Base-by-base conservation (phyloP, 2,329 filamentous ascomycete genomes). In the Colletotrichum cereale region DNA sequence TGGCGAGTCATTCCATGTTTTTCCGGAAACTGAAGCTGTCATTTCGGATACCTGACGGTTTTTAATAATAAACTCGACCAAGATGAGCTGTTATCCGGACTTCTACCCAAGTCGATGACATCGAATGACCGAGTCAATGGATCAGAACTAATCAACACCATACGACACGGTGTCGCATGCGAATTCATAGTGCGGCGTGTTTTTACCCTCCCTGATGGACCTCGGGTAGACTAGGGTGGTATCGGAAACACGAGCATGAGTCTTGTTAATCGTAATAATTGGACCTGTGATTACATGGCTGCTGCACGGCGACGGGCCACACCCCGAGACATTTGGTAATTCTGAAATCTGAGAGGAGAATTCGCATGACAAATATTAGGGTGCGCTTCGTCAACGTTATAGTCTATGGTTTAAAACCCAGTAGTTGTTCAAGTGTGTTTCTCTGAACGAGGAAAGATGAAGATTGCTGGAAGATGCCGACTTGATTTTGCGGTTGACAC, bases 101-200 rank as follows among this genome's bases (percentile, higher is more conserved):
- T 7, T 29, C 29, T 3, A 29, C 48, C 24, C 4, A 26, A 12
- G n/a, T 10, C n/a, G 8, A 48, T 24, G 10, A 7, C n/a, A 12
- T 21, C n/a, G 44, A 24, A 2, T 29, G 24, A 18, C 6, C 14
- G 48, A 50, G 12, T 29, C 24, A 29, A 29, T 3, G 29, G 6
- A 29, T 24, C 24, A 10, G 14, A 14, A 12, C 24, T 8, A 29
- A 16, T 16, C 5, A 26, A 29, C 3, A 29, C 5, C 16, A 5
- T 29, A 29, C 48, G 6, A 50, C 48, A 16, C 12, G 26, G 3
- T n/a, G 21, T 10, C 10, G 21, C 4, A n/a, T n/a, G 21, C 4
- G 42, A 2, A 16, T 2, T 44, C 14, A 6, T n/a, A 7, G 2
- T n/a, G 5, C 0, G 2, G 5, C 3, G 29, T 12, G 5, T 18